These are phyloP conservation scores for Phellopilus nigrolimitatus DNA, from an alignment of 1,284 basidiomycete genomes.

Conservation along the genomic window DNA sequence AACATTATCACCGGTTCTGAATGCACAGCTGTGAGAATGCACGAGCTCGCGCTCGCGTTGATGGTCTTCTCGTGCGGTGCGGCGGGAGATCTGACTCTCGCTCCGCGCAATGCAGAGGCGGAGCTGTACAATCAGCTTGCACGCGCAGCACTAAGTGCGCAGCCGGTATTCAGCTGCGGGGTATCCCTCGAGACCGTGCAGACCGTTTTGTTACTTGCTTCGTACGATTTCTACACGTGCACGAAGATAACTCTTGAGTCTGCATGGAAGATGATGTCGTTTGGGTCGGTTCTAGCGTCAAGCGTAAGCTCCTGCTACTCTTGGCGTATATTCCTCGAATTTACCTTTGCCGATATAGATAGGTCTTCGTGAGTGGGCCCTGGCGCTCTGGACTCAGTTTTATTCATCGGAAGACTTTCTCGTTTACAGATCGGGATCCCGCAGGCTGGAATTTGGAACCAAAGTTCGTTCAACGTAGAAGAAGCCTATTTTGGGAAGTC, in stretches of 20 bases:
- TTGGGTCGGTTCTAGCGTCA: conserved; percentile 58
- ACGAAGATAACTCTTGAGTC: conserved; percentile 55
- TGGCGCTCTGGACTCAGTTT: not conserved
- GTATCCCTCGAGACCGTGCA: conserved; percentile 67
- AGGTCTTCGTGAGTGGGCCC: conserved; percentile 61
- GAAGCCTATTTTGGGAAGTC: conserved; percentile 28
- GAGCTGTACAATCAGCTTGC: conserved; percentile 51
- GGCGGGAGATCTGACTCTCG: conserved; percentile 45
- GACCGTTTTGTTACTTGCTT: conserved; percentile 57
- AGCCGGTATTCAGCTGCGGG: conserved; percentile 61
- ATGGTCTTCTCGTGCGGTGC: conserved; percentile 56
- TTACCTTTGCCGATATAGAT: no score
- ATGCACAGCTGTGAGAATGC: not conserved
- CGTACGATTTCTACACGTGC: conserved; percentile 54
- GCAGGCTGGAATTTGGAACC: conserved; percentile 25
- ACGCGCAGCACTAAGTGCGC: conserved; percentile 56
- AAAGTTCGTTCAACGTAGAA: conserved; percentile 23
- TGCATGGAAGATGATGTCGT: conserved; percentile 56
- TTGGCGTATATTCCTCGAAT: conserved; percentile 16
- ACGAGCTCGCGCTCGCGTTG: conserved; percentile 55
- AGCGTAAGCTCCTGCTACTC: conserved; percentile 42
- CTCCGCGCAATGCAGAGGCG: conserved; percentile 34
- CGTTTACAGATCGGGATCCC: conserved; percentile 26
- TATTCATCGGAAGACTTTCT: not conserved
- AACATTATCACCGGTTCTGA: not conserved